These are phyloP conservation scores for Gryganskiella cystojenkinii DNA, from an alignment of 192 early-diverging fungal genomes.

Conservation along the genomic window DNA sequence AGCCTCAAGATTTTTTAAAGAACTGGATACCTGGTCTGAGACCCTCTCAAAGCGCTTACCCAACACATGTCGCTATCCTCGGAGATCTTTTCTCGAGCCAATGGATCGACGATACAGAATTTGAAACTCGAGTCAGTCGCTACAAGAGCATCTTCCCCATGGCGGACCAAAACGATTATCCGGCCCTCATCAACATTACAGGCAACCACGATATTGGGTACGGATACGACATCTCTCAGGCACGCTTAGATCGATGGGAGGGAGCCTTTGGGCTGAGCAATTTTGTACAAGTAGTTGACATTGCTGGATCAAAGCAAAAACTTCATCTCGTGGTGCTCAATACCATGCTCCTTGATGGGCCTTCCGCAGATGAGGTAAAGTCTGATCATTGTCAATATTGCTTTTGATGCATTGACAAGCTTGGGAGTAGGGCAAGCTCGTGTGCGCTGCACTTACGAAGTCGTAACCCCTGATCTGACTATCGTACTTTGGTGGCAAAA, in stretches of 20 bases:
- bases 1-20: conserved; percentile 8
- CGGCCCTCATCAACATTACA: conserved; percentile 60
- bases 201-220: conserved; percentile 80
- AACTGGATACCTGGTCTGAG: background rate
- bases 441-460: too few relatives aligned
- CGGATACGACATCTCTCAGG: conserved; percentile 62
- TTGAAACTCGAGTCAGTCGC: conserved; percentile 62
- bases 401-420: too few relatives aligned
- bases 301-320: background rate
- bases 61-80: conserved; percentile 64
- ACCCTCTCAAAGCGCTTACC: background rate
- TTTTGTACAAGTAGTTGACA: conserved; percentile 24
- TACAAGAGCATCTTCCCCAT: conserved; percentile 66
- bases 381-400: too few relatives aligned
- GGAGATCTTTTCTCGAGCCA: conserved; percentile 78
- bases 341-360: conserved; percentile 56
- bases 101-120: conserved; percentile 66
- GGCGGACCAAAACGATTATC: conserved; percentile 7
- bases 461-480: background rate
- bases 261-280: conserved; percentile 68
- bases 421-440: too few relatives aligned
- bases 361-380: conserved; percentile 53
- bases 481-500: conserved; percentile 5
- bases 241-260: conserved; percentile 62
- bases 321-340: conserved; percentile 50